Conservation (phyloP, 371 early-diverging fungal species). For the Mortierella sp. region DNA sequence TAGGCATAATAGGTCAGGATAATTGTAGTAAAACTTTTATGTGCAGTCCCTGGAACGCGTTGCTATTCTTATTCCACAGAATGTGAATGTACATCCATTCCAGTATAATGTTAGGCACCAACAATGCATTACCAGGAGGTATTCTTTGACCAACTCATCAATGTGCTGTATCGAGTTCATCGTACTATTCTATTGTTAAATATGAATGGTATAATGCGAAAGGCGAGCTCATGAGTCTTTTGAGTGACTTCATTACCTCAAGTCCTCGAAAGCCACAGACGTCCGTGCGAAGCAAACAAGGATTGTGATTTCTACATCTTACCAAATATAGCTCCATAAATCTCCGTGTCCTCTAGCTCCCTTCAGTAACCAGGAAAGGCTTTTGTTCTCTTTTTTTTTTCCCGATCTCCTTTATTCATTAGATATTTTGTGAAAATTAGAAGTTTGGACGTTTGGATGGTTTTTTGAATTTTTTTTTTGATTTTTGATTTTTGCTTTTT, state of each 20-base stretch:
- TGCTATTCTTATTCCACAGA: background rate
- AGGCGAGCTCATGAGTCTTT: background rate
- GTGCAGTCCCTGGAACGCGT: background rate
- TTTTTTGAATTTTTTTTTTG: no score
- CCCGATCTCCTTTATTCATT: no score
- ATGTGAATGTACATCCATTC: no score
- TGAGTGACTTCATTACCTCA: background rate
- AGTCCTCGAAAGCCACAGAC: conserved; percentile 25
- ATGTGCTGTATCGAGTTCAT: conserved; percentile 77
- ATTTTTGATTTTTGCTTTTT: no score
- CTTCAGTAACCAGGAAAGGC: no score
- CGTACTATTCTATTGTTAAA: background rate
- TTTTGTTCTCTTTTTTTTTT: no score
- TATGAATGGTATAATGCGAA: background rate
- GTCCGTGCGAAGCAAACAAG: conserved; percentile 29
- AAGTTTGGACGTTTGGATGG: no score
- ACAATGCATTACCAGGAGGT: conserved; percentile 66
- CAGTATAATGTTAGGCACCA: background rate
- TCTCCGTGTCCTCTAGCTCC: no score
- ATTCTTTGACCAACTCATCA: conserved; percentile 79
- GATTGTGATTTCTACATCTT: no score
- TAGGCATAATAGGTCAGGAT: background rate
- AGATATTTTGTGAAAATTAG: no score
- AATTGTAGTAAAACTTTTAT: background rate
- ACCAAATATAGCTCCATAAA: no score